Conservation (phyloP, 768 basidiomycete genomes). For the Lactarius indigo region DNA sequence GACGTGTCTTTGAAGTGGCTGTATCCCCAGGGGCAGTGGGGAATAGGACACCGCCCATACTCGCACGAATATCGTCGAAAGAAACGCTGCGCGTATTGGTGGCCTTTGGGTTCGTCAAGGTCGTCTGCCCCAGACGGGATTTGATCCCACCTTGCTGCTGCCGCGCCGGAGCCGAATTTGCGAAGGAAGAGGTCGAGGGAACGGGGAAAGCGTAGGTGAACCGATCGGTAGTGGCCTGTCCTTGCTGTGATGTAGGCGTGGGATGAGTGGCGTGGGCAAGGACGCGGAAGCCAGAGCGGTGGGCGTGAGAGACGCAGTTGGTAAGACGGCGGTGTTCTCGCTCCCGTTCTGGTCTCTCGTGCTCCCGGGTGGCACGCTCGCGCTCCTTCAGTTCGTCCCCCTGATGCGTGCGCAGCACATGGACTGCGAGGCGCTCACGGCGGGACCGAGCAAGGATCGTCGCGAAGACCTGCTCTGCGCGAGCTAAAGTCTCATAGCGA, state of each 20-base stretch:
- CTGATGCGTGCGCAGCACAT: constrained; percentile 12
- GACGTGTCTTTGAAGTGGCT: constrained; percentile 8
- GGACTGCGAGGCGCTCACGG: constrained; percentile 13
- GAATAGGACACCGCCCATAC: constrained; percentile 23
- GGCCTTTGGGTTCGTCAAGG: constrained; percentile 6
- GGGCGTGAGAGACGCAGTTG: background rate
- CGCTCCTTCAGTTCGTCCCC: constrained; percentile 17
- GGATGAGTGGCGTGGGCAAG: constrained; percentile 4
- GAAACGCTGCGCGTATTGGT: constrained; percentile 17
- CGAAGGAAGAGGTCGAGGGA: background rate
- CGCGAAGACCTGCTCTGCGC: constrained; percentile 18
- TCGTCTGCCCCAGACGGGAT: constrained; percentile 7
- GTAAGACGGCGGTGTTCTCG: constrained; percentile 1
- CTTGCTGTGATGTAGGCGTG: background rate
- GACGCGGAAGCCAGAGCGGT: constrained; percentile 10
- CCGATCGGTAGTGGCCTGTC: constrained; percentile 5
- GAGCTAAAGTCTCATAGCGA: constrained; percentile 18
- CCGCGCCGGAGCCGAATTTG: background rate
- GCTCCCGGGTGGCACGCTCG: constrained; percentile 12
- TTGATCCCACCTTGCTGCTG: constrained; percentile 7
- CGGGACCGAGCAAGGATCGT: constrained; percentile 21
- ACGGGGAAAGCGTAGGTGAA: constrained; percentile 24
- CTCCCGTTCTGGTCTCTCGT: constrained; percentile 16
- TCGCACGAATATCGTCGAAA: constrained; percentile 25
- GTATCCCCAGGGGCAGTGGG: constrained; percentile 9